Conservation (phyloP, 208 protist species). For the Wallacemonas rigidus region DNA sequence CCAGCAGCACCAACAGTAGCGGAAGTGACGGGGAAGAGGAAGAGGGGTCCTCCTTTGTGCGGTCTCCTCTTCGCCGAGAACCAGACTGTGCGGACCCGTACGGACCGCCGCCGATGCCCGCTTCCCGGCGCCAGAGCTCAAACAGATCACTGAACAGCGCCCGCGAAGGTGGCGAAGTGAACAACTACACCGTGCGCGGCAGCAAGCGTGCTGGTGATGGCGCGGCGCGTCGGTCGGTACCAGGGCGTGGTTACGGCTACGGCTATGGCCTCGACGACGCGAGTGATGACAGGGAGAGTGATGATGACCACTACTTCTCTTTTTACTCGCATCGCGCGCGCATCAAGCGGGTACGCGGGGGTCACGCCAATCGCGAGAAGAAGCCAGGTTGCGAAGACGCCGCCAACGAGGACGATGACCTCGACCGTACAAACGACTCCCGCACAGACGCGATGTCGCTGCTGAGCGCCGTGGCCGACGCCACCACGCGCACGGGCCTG, state of each 20-base stretch:
- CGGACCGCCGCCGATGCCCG: not conserved
- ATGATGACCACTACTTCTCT: conserved; percentile 29
- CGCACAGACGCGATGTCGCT: not conserved
- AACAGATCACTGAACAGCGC: not conserved
- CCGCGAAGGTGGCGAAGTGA: conserved; percentile 2
- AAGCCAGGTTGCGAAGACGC: not conserved
- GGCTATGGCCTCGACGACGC: conserved; percentile 9
- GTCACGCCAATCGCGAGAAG: not conserved
- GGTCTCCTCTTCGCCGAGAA: too few species aligned
- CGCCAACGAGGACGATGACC: not conserved
- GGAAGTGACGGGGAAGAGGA: not conserved
- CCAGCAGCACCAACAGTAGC: not conserved
- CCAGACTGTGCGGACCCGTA: not conserved
- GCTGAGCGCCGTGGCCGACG: not conserved
- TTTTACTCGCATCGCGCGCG: conserved; percentile 21
- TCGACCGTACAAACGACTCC: not conserved
- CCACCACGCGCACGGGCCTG: not conserved
- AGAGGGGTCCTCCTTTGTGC: not conserved
- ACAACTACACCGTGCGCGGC: conserved; percentile 2
- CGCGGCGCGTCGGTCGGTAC: not conserved
- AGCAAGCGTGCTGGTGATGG: conserved; percentile 11
- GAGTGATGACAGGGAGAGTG: conserved; percentile 20
- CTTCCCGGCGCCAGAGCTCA: not conserved
- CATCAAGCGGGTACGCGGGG: conserved; percentile 12
- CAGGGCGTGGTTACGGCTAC: conserved; percentile 5